Evolutionary conservation across 129 eudicot species (phyloP), one percentile per base, ranked within the genome.

Genomic region (Scalesia atractyloides): DNA sequence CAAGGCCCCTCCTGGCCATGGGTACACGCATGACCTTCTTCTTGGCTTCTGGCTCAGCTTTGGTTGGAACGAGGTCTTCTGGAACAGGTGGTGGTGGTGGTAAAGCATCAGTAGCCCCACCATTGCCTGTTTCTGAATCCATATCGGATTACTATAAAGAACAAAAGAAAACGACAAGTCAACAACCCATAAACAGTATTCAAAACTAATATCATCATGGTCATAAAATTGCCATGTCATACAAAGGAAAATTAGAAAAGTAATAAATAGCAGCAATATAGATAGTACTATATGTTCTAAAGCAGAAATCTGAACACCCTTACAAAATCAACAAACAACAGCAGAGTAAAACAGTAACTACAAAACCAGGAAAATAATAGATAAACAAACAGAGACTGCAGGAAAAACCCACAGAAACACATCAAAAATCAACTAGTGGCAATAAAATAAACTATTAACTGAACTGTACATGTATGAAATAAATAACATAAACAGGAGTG

Each of bases 21-120:
- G 99, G 97, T 30, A 82, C 85, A 7, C 97, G 71, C 60, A 57
- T 3, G 46, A 81, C 72, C 84, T 86, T 91, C 72, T 85, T 84
- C 30, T 75, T 75, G 7, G 43, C 85, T 49, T 82, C 90, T 12
- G 70, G 75, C 58, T 43, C 77, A 79, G 34, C 69, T n/a, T 51
- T 81, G 13, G 84, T 64, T 6, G 97, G 97, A 34, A 83, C 85
- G 48, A 86, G 80, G 60, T 88, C 81, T 58, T 73, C 82, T 15
- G 93, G 85, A 22, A 86, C 84, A 2, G 93, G 93, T 10, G 97
- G 97, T 4, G 97, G 97, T 0, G 96, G 97, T 3, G 97, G 97
- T 64, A 91, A 77, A 58, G 84, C 85, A 20, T 86, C 95, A 0
- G 81, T 8, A 24, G 60, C 71, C 47, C 85, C 96, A 80, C 81